Base-by-base conservation (phyloP, 2,329 filamentous ascomycete genomes). In the Calonectria naviculata region DNA sequence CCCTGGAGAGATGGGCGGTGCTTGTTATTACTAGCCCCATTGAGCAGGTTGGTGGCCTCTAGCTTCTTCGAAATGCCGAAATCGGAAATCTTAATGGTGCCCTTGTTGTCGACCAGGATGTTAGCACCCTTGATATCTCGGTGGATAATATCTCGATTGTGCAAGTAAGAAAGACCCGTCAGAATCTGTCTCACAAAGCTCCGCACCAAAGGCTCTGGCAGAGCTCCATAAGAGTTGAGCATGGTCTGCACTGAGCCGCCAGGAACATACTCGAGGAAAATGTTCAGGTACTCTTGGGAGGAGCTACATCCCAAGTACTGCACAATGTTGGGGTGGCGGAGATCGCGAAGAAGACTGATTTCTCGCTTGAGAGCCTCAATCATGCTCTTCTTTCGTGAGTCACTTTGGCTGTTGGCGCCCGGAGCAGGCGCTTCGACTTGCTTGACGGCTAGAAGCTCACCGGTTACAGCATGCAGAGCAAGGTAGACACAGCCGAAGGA, bases 91-190 rank as follows among this genome's bases (percentile, higher is more conserved):
- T 99, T 99, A 85, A 99, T 97, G 9, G 94, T 96, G 70, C 97
- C 97, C 85, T 98, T 98, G 87, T 98, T 98, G 86, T 99, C 97
- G 68, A 99, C 97, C 6, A 99, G 91, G 76, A 99, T 97, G 81
- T 99, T 99, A 82, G 97, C 97, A 58, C 97, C 97, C 87, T 99
- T 99, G 89, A 99, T 98, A 81, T 99, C 97, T 71, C 97, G 93
- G 83, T 99, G 97, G 78, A 99, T 98, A 80, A 99, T 99, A 81
- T 98, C 97, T 74, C 93, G 92, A 80, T 93, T 93, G 85, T 99
- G 97, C 19, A 99, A 90, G 82, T 98, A 99, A 4, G 94, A 95
- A 34, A 99, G 89, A 56, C 97, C 97, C 38, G 93, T 93, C 71
- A 99, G 88, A 75, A 99, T 99, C 84, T 99, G 97, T 38, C 96